A percentile compares a stretch with the other conserved stretches of the same genome.
phyloP scores from a whole-genome alignment of 441 rosid species.

The Biscutella laevigata region DNA sequence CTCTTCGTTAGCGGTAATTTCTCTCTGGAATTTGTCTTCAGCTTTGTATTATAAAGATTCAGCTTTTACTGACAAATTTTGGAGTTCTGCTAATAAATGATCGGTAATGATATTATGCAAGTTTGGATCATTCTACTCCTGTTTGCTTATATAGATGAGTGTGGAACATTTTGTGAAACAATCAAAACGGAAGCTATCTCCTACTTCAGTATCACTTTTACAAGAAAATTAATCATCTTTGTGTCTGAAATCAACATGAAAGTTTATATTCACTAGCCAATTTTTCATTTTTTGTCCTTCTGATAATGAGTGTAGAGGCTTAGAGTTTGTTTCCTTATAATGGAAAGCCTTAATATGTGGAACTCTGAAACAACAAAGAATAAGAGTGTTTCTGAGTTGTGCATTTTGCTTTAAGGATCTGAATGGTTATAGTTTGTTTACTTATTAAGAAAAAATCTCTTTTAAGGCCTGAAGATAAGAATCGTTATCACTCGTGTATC shows the following conservation, averaged over 20 bases:
- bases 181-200: not conserved
- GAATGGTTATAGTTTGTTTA: not conserved
- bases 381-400: not conserved
- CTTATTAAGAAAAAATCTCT: not conserved
- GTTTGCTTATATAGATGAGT: not conserved
- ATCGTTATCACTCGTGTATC: not conserved
- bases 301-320: not conserved
- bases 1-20: constrained; percentile 64
- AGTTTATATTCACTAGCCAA: not conserved
- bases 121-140: not conserved
- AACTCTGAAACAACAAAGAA: too few species aligned
- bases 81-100: not conserved
- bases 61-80: not conserved
- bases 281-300: not conserved
- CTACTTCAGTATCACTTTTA: not conserved
- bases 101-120: not conserved
- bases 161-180: not conserved
- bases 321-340: not conserved
- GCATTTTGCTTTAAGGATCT: not conserved
- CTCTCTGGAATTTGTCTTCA: not conserved
- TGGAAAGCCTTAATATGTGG: not conserved
- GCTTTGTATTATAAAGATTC: not conserved
- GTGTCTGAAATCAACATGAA: constrained; percentile 5
- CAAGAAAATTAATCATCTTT: not conserved
- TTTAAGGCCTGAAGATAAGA: not conserved